Conservation (phyloP, 202 grass and related monocot species). For the Schoenoplectus tabernaemontani region DNA sequence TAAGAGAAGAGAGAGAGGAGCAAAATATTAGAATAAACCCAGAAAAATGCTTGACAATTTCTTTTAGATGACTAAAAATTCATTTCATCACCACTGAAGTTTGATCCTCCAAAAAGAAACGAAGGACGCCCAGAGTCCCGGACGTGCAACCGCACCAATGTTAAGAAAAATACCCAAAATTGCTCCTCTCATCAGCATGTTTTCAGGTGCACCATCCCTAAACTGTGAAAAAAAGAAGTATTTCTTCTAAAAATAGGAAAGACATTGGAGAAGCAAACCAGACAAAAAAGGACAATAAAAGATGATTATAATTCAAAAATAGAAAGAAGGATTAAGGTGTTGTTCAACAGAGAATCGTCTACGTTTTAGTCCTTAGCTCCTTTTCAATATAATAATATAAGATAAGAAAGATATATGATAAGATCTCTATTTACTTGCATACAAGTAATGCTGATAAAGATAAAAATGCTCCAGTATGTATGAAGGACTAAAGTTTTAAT, state of each 20-base stretch:
- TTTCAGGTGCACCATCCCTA: constrained; percentile 14
- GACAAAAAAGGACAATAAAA: not conserved
- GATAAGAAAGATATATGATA: no score
- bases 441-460: no score
- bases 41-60: not conserved
- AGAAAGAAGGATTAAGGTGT: not conserved
- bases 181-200: constrained; percentile 13
- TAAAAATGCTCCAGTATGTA: no score
- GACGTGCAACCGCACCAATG: not conserved
- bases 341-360: constrained; percentile 74
- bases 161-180: constrained; percentile 7
- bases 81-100: constrained; percentile 2
- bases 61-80: not conserved
- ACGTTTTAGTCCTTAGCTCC: no score
- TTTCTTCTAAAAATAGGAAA: constrained; percentile 12
- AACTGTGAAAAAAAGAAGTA: not conserved
- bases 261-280: constrained; percentile 1
- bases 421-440: no score
- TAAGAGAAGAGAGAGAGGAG: not conserved
- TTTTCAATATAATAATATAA: no score
- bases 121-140: constrained; percentile 1
- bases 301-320: not conserved
- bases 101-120: constrained; percentile 11
- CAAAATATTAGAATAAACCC: not conserved
- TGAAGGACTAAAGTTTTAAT: no score